Conservation (phyloP, 495 filamentous ascomycete species). For the Aspergillus wentii region DNA sequence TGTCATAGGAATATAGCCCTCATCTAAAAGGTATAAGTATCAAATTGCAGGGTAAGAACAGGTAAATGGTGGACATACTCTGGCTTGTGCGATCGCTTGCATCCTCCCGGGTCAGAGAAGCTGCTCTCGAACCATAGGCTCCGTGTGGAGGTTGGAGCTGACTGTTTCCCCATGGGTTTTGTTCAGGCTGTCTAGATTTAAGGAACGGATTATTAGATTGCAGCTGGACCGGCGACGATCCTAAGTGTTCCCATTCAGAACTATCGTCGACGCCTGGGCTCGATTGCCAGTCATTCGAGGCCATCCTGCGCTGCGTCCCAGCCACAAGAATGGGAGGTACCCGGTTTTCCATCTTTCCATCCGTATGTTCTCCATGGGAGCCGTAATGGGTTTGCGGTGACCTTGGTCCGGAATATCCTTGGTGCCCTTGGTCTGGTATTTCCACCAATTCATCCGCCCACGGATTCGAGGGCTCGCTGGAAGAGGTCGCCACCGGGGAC, state of each 20-base stretch:
- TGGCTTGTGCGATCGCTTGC: constrained; percentile 27
- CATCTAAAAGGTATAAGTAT: constrained; percentile 23
- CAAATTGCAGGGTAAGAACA: not conserved
- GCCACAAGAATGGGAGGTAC: constrained; percentile 22
- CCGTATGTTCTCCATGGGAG: constrained; percentile 2
- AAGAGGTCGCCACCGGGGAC: constrained; percentile 31
- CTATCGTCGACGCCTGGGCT: constrained; percentile 2
- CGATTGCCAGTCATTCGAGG: constrained; percentile 21
- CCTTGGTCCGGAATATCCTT: constrained; percentile 1
- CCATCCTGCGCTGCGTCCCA: constrained; percentile 18
- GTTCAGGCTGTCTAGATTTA: constrained; percentile 21
- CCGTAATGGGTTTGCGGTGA: constrained; percentile 3
- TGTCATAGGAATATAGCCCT: constrained; percentile 44
- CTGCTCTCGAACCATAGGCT: constrained; percentile 3
- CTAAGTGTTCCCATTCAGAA: constrained; percentile 20
- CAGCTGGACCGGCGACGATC: constrained; percentile 21
- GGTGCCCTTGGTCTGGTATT: constrained; percentile 9
- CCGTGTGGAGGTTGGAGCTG: constrained; percentile 10
- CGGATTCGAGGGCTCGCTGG: constrained; percentile 23
- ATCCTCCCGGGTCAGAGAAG: constrained; percentile 15
- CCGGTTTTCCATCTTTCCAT: constrained; percentile 11
- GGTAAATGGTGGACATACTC: constrained; percentile 16
- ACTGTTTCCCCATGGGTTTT: constrained; percentile 20
- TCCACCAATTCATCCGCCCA: constrained; percentile 32
- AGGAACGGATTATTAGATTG: constrained; percentile 44